A percentile compares a stretch with the other conserved stretches of the same genome.
These are phyloP conservation scores for Fraxinus nigra DNA, from an alignment of 305 asterid species.

Conservation along the genomic window DNA sequence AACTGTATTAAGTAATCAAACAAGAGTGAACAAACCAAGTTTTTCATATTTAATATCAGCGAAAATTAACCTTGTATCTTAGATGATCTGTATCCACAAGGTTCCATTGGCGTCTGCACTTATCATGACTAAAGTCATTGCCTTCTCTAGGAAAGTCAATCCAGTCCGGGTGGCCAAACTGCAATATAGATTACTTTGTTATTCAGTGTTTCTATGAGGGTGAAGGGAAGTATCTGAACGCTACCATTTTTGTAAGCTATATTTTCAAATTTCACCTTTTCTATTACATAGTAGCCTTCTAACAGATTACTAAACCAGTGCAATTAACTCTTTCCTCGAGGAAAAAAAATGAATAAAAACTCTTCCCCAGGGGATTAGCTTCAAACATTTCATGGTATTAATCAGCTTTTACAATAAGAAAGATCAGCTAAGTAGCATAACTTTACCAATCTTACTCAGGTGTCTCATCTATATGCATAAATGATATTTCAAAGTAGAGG, in stretches of 20 bases:
- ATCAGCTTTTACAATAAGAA: not conserved
- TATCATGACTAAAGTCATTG: slow-evolving; percentile 86
- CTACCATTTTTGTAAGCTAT: slow-evolving; percentile 9
- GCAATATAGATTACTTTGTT: slow-evolving; percentile 21
- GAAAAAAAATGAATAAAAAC: not conserved
- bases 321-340: slow-evolving; percentile 6
- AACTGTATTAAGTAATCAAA: slow-evolving; percentile 8
- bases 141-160: slow-evolving; percentile 99
- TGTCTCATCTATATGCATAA: not conserved
- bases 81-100: slow-evolving; percentile 80
- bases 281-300: not conserved
- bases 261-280: slow-evolving; percentile 4
- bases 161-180: slow-evolving; percentile 99
- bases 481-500: not conserved
- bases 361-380: not conserved
- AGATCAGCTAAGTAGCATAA: not conserved
- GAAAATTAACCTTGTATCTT: slow-evolving; percentile 75
- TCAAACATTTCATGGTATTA: slow-evolving; percentile 1
- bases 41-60: not conserved
- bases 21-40: slow-evolving; percentile 4
- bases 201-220: slow-evolving; percentile 17
- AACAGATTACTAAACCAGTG: slow-evolving; percentile 5
- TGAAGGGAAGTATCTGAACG: slow-evolving; percentile 8
- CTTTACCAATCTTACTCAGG: not conserved
- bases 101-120: slow-evolving; percentile 94